phyloP scores from a whole-genome alignment of 202 grass and related monocot genomes.

The Dendrocalamus latiflorus region DNA sequence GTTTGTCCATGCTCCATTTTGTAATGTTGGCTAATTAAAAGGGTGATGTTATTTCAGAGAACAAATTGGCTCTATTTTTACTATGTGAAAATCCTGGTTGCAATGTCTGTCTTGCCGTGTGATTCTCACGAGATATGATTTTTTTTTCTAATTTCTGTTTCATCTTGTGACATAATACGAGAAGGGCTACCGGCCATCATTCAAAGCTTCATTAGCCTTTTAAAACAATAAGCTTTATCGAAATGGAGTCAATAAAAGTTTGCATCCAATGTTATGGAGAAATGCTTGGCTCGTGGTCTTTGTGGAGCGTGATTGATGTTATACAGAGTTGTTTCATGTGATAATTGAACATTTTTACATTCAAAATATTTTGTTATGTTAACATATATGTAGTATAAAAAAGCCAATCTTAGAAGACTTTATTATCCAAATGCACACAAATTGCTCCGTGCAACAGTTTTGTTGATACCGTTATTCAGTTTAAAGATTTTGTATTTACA shows the following conservation, averaged over 20 bases:
- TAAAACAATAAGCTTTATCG: neutral
- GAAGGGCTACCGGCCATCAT: neutral
- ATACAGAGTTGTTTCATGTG: neutral
- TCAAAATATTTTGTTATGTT: neutral
- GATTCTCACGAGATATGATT: neutral
- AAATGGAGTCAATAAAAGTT: neutral
- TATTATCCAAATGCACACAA: neutral
- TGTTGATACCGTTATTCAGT: neutral
- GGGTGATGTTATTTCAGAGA: neutral
- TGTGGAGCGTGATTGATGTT: neutral
- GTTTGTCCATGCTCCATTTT: neutral
- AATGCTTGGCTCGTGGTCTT: neutral
- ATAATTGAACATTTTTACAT: neutral
- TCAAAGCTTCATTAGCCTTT: neutral
- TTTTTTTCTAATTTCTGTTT: neutral
- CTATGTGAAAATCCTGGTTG: neutral
- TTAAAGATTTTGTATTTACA: neutral
- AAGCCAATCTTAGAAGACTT: neutral
- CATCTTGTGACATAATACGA: neutral
- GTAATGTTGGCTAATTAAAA: neutral
- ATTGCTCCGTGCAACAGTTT: neutral
- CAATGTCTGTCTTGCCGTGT: neutral
- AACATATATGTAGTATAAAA: neutral
- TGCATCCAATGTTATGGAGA: neutral
- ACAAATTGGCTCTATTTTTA: neutral